Evolutionary conservation across 345 rosid species (phyloP).

Genomic region (Euphorbia peplus): DNA sequence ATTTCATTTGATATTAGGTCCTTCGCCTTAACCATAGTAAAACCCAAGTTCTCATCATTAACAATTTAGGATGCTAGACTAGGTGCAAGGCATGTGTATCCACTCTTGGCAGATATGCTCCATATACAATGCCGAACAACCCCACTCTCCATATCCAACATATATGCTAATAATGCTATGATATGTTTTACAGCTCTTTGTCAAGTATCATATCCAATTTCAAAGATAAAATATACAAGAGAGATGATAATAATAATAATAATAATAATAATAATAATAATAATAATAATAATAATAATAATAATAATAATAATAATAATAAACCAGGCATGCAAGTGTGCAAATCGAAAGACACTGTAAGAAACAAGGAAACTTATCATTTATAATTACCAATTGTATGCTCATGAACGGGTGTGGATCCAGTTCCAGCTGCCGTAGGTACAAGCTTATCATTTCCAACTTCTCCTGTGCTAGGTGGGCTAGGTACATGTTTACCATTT

Average conservation of each 20-base stretch:
- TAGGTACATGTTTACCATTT: slow-evolving; percentile 22
- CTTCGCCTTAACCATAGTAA: not conserved
- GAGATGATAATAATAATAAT: no score
- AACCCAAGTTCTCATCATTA: not conserved
- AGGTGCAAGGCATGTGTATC: not conserved
- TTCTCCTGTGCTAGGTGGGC: slow-evolving; percentile 19
- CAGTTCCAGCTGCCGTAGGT: slow-evolving; percentile 17
- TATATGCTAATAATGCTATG: not conserved
- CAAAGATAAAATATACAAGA: not conserved
- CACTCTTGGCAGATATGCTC: not conserved
- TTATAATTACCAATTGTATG: slow-evolving; percentile 17
- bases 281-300: not conserved
- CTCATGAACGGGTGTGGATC: slow-evolving; percentile 11
- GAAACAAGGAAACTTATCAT: slow-evolving; percentile 6
- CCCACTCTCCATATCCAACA: not conserved
- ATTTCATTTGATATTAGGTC: not conserved
- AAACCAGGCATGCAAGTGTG: not conserved
- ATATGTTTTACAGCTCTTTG: not conserved
- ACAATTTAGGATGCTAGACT: slow-evolving; percentile 5
- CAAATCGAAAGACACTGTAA: not conserved
- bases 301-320: not conserved
- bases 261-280: not conserved
- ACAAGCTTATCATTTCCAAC: slow-evolving; percentile 25
- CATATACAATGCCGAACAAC: not conserved
- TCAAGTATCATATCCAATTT: not conserved